Percentiles rank a stretch among this genome's conserved stretches.
These are phyloP conservation scores for Diutina siamensis DNA, from an alignment of 1,139 yeast species.

Conservation along the genomic window DNA sequence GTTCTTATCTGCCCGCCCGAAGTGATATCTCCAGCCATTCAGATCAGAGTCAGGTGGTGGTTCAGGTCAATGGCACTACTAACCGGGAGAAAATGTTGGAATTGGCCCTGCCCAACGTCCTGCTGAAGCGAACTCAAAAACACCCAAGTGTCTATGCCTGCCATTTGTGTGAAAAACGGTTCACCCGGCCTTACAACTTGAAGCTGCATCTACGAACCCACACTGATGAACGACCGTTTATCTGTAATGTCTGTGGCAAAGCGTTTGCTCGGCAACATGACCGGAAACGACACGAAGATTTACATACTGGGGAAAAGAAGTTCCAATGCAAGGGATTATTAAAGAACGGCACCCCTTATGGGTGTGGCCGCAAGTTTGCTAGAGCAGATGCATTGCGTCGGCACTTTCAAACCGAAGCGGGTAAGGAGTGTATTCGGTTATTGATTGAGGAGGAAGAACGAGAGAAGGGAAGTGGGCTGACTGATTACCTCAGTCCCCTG, in stretches of 20 bases:
- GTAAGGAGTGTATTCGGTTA: slow-evolving; percentile 69
- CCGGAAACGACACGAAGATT: slow-evolving; percentile 83
- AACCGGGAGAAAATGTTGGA: slow-evolving; percentile 52
- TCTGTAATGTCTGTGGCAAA: slow-evolving; percentile 79
- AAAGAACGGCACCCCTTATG: slow-evolving; percentile 62
- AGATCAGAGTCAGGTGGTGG: not conserved
- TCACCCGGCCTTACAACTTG: slow-evolving; percentile 85
- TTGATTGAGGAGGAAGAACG: slow-evolving; percentile 56
- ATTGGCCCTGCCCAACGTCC: slow-evolving; percentile 42
- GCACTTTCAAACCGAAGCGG: slow-evolving; percentile 91
- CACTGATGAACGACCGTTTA: slow-evolving; percentile 86
- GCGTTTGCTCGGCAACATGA: slow-evolving; percentile 97
- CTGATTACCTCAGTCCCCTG: not conserved
- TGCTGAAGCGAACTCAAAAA: slow-evolving; percentile 50
- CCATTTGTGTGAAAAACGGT: slow-evolving; percentile 71
- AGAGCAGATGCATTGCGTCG: slow-evolving; percentile 91
- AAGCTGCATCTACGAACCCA: slow-evolving; percentile 89
- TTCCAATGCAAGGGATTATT: slow-evolving; percentile 73
- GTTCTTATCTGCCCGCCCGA: not conserved
- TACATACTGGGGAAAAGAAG: slow-evolving; percentile 84
- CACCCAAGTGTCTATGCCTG: slow-evolving; percentile 78
- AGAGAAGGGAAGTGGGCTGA: slow-evolving; percentile 12
- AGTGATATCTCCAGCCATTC: not conserved
- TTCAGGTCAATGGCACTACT: slow-evolving; percentile 9
- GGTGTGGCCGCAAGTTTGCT: slow-evolving; percentile 89